phyloP scores from a whole-genome alignment of 2,329 filamentous ascomycete species.

The Bipolaris bicolor region DNA sequence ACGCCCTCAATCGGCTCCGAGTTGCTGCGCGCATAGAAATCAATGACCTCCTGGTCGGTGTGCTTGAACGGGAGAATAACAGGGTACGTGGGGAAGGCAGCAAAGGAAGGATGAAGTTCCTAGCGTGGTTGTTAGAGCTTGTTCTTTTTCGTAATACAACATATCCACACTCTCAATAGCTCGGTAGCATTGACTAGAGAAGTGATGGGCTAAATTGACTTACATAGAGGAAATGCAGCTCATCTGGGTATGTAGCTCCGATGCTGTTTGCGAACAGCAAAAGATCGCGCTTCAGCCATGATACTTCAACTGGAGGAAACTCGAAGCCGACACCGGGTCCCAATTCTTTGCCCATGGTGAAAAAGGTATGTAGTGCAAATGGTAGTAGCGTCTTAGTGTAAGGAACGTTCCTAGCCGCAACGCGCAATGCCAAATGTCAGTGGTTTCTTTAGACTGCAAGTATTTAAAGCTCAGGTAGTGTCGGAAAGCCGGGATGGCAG shows the following conservation, averaged over 20 bases:
- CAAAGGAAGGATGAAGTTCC: slow-evolving; percentile 87
- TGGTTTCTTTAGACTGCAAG: neutral
- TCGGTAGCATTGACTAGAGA: neutral
- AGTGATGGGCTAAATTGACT: slow-evolving; percentile 29
- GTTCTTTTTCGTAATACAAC: neutral
- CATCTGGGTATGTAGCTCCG: slow-evolving; percentile 75
- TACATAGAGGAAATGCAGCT: slow-evolving; percentile 93
- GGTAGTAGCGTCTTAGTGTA: neutral
- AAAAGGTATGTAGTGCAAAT: neutral
- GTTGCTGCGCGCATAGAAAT: slow-evolving; percentile 78
- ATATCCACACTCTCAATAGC: neutral
- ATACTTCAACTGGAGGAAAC: slow-evolving; percentile 75
- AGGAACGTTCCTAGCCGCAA: neutral
- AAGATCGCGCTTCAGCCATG: slow-evolving; percentile 86
- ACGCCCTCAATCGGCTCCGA: slow-evolving; percentile 73
- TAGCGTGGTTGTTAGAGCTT: slow-evolving; percentile 45
- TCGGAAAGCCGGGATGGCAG: slow-evolving; percentile 21
- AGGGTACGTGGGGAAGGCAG: slow-evolving; percentile 88
- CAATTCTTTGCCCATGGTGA: slow-evolving; percentile 41
- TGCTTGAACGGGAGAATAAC: slow-evolving; percentile 85
- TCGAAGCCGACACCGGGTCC: slow-evolving; percentile 73
- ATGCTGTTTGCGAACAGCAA: slow-evolving; percentile 91
- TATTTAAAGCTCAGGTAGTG: slow-evolving; percentile 5
- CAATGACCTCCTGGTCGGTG: slow-evolving; percentile 74
- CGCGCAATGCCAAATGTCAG: neutral